A percentile compares a stretch with the other conserved stretches of the same genome.
phyloP scores from a whole-genome alignment of 495 filamentous ascomycete species.

The Penicillium longicatenatum region DNA sequence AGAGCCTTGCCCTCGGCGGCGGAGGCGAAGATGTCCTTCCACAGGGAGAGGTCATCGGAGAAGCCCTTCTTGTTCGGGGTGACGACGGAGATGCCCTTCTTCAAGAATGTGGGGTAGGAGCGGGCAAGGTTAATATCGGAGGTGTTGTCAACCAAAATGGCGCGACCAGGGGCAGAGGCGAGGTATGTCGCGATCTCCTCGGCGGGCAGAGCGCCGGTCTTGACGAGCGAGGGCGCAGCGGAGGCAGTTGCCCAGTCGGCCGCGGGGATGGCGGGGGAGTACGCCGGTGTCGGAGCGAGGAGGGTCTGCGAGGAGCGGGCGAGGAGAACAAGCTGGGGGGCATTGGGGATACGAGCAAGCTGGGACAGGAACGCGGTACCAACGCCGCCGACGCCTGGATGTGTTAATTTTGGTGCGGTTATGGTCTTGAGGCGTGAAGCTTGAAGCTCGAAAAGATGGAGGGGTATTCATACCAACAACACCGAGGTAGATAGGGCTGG shows the following conservation, averaged over 20 bases:
- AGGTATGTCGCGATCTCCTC: slow-evolving; percentile 73
- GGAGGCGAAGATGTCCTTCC: slow-evolving; percentile 76
- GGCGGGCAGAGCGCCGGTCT: slow-evolving; percentile 52
- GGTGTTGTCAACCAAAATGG: slow-evolving; percentile 91
- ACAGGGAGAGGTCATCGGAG: slow-evolving; percentile 71
- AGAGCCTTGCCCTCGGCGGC: slow-evolving; percentile 65
- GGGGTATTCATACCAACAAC: slow-evolving; percentile 41
- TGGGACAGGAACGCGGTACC: slow-evolving; percentile 89
- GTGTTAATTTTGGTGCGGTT: not conserved
- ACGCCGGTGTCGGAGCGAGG: slow-evolving; percentile 52
- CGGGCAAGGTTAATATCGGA: slow-evolving; percentile 78
- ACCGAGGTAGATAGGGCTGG: slow-evolving; percentile 49
- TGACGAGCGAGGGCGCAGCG: slow-evolving; percentile 56
- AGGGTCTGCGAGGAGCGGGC: slow-evolving; percentile 78
- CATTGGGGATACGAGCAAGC: slow-evolving; percentile 62
- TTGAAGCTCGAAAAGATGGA: slow-evolving; percentile 1
- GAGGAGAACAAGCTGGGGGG: slow-evolving; percentile 75
- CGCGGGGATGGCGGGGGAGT: slow-evolving; percentile 53
- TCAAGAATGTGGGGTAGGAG: slow-evolving; percentile 75
- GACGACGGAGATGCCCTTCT: slow-evolving; percentile 80
- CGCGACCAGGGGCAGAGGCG: slow-evolving; percentile 64
- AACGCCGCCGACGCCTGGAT: slow-evolving; percentile 84
- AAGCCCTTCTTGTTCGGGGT: slow-evolving; percentile 99
- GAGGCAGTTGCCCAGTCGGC: slow-evolving; percentile 56
- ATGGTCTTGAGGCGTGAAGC: not conserved